Evolutionary conservation across 1,284 basidiomycete species (phyloP).

Genomic region (Ganoderma lingzhi): DNA sequence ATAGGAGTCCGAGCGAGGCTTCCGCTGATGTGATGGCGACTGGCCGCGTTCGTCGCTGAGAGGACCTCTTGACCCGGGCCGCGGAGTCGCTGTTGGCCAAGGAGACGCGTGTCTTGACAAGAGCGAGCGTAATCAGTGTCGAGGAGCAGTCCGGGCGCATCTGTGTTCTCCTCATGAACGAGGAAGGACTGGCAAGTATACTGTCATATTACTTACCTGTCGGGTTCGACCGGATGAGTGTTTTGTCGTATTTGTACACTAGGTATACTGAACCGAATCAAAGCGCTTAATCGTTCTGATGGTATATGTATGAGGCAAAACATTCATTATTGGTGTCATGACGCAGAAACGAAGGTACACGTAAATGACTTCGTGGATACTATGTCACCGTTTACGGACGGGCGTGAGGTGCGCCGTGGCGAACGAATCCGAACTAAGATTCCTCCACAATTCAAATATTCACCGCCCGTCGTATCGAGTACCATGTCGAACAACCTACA

Average conservation of each 20-base stretch:
- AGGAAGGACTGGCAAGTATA: background rate
- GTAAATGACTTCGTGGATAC: no score
- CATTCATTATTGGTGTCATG: background rate
- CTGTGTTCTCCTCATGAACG: background rate
- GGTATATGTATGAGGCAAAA: background rate
- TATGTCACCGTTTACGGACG: no score
- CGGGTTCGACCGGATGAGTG: background rate
- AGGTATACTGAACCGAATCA: background rate
- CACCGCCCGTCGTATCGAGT: no score
- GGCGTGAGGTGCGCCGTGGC: no score
- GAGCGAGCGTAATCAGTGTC: background rate
- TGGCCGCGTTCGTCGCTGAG: background rate
- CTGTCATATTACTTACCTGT: no score
- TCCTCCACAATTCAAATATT: no score
- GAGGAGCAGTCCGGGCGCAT: background rate
- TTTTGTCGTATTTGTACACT: background rate
- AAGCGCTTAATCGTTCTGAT: background rate
- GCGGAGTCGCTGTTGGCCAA: background rate
- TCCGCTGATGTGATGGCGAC: background rate
- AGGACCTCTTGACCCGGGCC: background rate
- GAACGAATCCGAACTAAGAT: no score
- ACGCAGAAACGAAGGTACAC: background rate
- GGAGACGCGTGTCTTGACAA: background rate
- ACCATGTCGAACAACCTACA: background rate
- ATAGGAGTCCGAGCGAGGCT: background rate